Evolutionary conservation across 2,329 filamentous ascomycete genomes (phyloP), one percentile per base, ranked within the genome.

Genomic region (Fusarium sp.): DNA sequence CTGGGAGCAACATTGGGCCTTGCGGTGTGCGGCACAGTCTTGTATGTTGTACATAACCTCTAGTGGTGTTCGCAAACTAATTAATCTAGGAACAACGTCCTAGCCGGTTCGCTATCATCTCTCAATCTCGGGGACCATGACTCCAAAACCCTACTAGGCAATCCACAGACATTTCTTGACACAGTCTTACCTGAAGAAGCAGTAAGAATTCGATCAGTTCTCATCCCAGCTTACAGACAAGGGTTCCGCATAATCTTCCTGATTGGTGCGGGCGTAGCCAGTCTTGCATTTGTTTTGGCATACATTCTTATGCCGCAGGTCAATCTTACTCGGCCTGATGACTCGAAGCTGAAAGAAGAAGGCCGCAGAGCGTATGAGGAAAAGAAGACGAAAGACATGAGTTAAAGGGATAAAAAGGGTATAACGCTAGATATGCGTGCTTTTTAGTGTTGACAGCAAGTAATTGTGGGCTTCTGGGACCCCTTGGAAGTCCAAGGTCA

Each of bases 301-400:
- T 79, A 79, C n/a, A 61, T 79, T 0, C 59, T 83, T 49, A 81
- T 83, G 79, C 80, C 80, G 0, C 81, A 83, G 27, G 75, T 82
- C 2, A 78, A 81, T 25, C 70, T 83, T 25, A 54, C 73, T 13
- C 70, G 80, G 9, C 77, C 80, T 1, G 81, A 82, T 48, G 81
- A 82, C 34, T 75, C 70, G 5, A 76, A 73, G 32, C 61, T 82
- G n/a, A 80, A 79, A 52, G 77, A 81, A 62, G 76, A 77, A 57
- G 81, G 77, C 2, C 75, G 72, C 9, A 67, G 30, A 25, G 66
- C 55, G 4, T 70, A 71, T 16, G 70, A 72, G 9, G 57, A 71
- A 57, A 73, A 67, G 16, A 52, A 27, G 32, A 13, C 18, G 5
- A 14, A 52, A 20, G 48, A 25, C 16, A 40, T 52, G 22, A 25